Conservation (phyloP, 208 protist genomes). For the Trypanosoma brucei region DNA sequence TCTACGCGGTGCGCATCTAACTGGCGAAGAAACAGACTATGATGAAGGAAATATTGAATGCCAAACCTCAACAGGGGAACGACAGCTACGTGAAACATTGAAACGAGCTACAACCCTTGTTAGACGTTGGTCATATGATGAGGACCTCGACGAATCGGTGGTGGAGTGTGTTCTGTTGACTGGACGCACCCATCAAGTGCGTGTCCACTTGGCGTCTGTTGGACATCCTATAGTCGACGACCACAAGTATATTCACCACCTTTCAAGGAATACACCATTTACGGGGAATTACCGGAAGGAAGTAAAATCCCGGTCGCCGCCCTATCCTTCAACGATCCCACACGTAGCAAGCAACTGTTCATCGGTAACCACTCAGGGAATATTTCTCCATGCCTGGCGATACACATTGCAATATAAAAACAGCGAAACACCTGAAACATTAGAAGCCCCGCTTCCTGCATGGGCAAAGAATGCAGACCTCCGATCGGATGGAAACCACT, state of each 20-base stretch:
- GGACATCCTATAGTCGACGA: constrained; percentile 87
- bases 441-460: constrained; percentile 32
- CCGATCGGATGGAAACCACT: too few relatives aligned
- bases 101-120: constrained; percentile 42
- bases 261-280: neutral
- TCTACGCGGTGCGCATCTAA: neutral
- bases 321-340: too few relatives aligned
- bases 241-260: constrained; percentile 53
- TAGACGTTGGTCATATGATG: constrained; percentile 38
- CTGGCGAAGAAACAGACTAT: neutral
- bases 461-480: constrained; percentile 19
- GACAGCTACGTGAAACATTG: constrained; percentile 34
- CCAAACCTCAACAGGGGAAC: too few relatives aligned
- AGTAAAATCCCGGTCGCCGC: too few relatives aligned
- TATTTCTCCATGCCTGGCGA: constrained; percentile 61
- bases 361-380: constrained; percentile 15
- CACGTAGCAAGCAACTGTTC: too few relatives aligned
- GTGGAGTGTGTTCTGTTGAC: constrained; percentile 77
- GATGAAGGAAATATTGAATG: neutral
- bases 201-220: constrained; percentile 84
- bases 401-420: constrained; percentile 36
- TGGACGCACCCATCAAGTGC: constrained; percentile 90
- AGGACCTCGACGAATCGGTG: constrained; percentile 35
- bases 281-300: too few relatives aligned
- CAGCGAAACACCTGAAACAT: constrained; percentile 9